A percentile compares a stretch with the other conserved stretches of the same genome.
Evolutionary conservation across 441 rosid genomes (phyloP).

Genomic region (Dalechampia spathulata): DNA sequence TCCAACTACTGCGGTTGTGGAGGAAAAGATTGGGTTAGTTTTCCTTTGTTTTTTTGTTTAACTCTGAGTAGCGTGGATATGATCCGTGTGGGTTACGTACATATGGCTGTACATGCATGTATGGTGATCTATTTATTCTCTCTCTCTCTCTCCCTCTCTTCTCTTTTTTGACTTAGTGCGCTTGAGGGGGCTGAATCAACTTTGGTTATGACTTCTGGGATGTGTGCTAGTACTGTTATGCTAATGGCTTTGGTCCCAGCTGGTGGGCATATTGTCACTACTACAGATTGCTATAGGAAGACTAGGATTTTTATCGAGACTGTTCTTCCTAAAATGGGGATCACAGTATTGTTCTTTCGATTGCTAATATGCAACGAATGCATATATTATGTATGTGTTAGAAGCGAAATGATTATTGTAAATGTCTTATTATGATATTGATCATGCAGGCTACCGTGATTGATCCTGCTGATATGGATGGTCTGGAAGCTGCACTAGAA

Average conservation of each 20-base stretch:
- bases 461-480: slow-evolving; percentile 87
- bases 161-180: too few relatives aligned
- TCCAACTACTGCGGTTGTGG: slow-evolving; percentile 81
- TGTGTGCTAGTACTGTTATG: slow-evolving; percentile 93
- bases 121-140: too few relatives aligned
- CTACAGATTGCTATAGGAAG: slow-evolving; percentile 94
- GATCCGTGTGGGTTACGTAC: too few relatives aligned
- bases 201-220: slow-evolving; percentile 90
- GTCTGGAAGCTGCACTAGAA: slow-evolving; percentile 66
- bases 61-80: too few relatives aligned
- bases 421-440: slow-evolving; percentile 5
- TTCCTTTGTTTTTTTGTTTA: too few relatives aligned
- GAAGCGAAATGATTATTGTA: too few relatives aligned
- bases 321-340: slow-evolving; percentile 88
- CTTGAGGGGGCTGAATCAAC: slow-evolving; percentile 98
- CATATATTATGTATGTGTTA: too few relatives aligned
- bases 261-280: slow-evolving; percentile 91
- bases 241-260: slow-evolving; percentile 92
- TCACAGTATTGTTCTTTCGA: slow-evolving; percentile 51
- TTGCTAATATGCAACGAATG: too few relatives aligned
- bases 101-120: too few relatives aligned
- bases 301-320: slow-evolving; percentile 94
- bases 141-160: too few relatives aligned
- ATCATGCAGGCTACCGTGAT: slow-evolving; percentile 77
- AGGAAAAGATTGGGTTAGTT: slow-evolving; percentile 87